These are phyloP conservation scores for Prunus dulcis DNA, from an alignment of 306 rosid genomes.

Conservation along the genomic window DNA sequence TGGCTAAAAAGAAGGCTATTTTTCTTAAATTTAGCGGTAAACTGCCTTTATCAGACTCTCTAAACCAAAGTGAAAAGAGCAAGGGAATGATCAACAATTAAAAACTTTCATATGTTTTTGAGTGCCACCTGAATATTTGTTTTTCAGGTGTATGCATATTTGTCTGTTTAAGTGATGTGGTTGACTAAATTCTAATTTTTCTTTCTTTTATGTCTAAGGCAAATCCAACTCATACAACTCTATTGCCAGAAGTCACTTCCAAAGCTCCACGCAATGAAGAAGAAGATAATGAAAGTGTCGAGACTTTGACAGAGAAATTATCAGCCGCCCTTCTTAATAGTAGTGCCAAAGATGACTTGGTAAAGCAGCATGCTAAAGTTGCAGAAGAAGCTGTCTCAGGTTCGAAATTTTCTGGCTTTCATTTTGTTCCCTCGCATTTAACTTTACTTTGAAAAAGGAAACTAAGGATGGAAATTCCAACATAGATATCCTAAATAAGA, in stretches of 20 bases:
- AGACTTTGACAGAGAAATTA: constrained; percentile 49
- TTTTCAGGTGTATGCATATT: background rate
- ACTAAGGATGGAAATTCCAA: background rate
- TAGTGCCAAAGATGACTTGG: constrained; percentile 70
- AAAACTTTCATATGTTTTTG: background rate
- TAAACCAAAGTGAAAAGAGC: background rate
- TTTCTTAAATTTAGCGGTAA: background rate
- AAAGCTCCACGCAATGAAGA: constrained; percentile 46
- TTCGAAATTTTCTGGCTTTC: constrained; percentile 23
- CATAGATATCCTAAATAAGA: background rate
- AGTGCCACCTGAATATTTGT: background rate
- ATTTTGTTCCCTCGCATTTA: constrained; percentile 1
- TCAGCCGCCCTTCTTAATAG: constrained; percentile 59
- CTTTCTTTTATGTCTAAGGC: constrained; percentile 42
- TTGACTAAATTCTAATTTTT: constrained; percentile 19
- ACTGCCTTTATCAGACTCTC: background rate
- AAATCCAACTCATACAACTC: constrained; percentile 44
- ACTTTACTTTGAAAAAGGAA: background rate
- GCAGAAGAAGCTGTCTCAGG: constrained; percentile 90
- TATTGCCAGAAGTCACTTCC: constrained; percentile 65
- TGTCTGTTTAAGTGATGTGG: constrained; percentile 16
- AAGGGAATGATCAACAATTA: background rate
- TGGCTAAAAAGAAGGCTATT: background rate
- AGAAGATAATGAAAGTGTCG: constrained; percentile 37
- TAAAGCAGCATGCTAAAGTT: constrained; percentile 77